A percentile compares a stretch with the other conserved stretches of the same genome.
phyloP scores from a whole-genome alignment of 2,329 filamentous ascomycete species.

The Kalmusia sp. region DNA sequence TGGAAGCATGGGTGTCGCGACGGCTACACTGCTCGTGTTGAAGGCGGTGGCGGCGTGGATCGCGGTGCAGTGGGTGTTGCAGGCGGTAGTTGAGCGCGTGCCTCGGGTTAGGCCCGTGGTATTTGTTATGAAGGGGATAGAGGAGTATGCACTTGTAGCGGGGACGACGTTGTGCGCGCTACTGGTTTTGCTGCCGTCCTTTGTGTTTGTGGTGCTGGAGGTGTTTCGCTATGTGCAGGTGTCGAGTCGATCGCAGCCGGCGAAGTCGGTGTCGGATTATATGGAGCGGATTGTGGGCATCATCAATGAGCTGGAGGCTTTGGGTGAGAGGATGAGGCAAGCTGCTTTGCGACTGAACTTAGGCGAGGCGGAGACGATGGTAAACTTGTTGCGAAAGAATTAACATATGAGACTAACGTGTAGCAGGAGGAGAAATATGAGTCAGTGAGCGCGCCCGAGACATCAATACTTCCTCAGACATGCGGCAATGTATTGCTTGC shows the following conservation, averaged over 20 bases:
- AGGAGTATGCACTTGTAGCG: conserved; percentile 9
- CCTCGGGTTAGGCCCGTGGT: conserved; percentile 6
- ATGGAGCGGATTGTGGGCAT: conserved; percentile 12
- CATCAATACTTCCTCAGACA: conserved; percentile 3
- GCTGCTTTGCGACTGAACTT: conserved; percentile 4
- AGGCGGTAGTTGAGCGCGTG: conserved; percentile 3
- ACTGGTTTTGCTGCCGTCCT: conserved; percentile 13
- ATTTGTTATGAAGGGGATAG: conserved; percentile 4
- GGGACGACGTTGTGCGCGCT: conserved; percentile 15
- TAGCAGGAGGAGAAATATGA: conserved; percentile 6
- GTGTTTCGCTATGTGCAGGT: conserved; percentile 12
- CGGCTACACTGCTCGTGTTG: conserved; percentile 1
- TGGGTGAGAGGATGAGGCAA: conserved; percentile 10
- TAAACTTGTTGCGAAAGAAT: background rate
- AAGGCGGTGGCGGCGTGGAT: conserved; percentile 11
- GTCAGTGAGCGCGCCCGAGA: conserved; percentile 1
- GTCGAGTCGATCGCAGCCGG: conserved; percentile 3
- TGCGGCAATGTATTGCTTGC: conserved; percentile 18
- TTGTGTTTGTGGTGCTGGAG: conserved; percentile 12
- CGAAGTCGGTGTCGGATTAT: conserved; percentile 10
- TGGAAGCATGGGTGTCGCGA: conserved; percentile 4
- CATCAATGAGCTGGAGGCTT: conserved; percentile 10
- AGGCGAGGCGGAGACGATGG: conserved; percentile 4
- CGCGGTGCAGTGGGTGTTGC: conserved; percentile 9
- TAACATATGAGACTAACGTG: background rate